Conservation (phyloP, 257 asterid genomes). For the Solanum appendiculatum region DNA sequence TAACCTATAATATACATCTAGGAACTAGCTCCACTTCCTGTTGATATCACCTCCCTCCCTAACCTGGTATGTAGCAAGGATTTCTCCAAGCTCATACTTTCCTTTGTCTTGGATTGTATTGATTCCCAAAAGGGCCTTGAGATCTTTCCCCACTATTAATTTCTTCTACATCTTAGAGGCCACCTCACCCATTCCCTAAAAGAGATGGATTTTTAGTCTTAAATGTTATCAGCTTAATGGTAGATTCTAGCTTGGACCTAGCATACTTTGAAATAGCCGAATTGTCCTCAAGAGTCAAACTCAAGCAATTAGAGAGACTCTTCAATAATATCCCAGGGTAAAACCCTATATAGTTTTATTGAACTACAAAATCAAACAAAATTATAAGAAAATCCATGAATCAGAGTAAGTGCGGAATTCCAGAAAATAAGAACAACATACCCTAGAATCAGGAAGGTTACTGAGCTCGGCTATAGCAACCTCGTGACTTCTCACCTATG, state of each 20-base stretch:
- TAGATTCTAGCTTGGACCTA: not conserved
- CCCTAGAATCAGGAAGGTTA: constrained; percentile 47
- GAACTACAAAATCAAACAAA: not conserved
- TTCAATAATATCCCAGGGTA: not conserved
- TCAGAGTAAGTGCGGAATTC: not conserved
- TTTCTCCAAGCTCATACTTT: not conserved
- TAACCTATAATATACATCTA: not conserved
- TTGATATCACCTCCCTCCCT: not conserved
- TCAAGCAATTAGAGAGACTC: not conserved
- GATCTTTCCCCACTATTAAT: not conserved
- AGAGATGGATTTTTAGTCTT: not conserved
- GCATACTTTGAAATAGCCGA: not conserved
- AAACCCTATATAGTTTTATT: not conserved
- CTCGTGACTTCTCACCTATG: constrained; percentile 54
- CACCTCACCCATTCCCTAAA: not conserved
- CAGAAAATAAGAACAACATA: not conserved
- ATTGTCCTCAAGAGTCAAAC: not conserved
- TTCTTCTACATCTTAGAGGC: not conserved
- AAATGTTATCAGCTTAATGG: not conserved
- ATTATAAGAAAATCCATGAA: not conserved
- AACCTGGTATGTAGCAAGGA: not conserved
- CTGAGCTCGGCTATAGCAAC: constrained; percentile 72
- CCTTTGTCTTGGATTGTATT: not conserved
- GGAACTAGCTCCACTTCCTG: not conserved
- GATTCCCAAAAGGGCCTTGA: not conserved